These are phyloP conservation scores for Stellera chamaejasme DNA, from an alignment of 345 rosid genomes.

Conservation along the genomic window DNA sequence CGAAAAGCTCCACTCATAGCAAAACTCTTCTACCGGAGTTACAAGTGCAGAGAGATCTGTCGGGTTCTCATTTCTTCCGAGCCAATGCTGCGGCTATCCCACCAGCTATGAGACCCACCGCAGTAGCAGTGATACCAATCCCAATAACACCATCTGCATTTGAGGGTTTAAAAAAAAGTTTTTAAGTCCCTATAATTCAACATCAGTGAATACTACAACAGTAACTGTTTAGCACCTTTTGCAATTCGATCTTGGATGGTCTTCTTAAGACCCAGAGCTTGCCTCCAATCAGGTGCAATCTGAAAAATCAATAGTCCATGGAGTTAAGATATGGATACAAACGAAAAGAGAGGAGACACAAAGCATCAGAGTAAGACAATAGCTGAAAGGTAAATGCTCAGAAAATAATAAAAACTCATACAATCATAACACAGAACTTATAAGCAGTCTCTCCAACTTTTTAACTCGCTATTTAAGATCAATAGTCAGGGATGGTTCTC, in stretches of 20 bases:
- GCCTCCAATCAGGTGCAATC: constrained; percentile 86
- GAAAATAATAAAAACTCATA: no score
- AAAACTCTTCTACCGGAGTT: no score
- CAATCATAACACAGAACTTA: no score
- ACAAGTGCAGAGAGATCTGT: neutral
- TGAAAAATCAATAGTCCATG: constrained; percentile 18
- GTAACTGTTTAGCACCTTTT: constrained; percentile 33
- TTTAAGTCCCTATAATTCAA: neutral
- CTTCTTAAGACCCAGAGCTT: constrained; percentile 62
- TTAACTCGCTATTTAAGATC: no score
- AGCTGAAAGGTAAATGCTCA: no score
- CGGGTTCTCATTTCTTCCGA: constrained; percentile 47
- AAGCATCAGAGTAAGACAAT: no score
- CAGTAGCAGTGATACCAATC: constrained; percentile 80
- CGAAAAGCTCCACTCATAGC: no score
- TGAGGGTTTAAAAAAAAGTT: constrained; percentile 1
- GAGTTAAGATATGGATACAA: neutral
- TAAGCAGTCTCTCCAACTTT: no score
- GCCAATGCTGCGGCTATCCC: constrained; percentile 76
- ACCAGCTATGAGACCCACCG: constrained; percentile 72
- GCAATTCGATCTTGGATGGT: constrained; percentile 55
- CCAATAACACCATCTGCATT: constrained; percentile 82
- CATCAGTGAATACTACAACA: neutral
- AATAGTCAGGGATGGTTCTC: no score
- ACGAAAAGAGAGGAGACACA: neutral